Conservation (phyloP, 257 asterid genomes). For the Solanum ossicruentum region DNA sequence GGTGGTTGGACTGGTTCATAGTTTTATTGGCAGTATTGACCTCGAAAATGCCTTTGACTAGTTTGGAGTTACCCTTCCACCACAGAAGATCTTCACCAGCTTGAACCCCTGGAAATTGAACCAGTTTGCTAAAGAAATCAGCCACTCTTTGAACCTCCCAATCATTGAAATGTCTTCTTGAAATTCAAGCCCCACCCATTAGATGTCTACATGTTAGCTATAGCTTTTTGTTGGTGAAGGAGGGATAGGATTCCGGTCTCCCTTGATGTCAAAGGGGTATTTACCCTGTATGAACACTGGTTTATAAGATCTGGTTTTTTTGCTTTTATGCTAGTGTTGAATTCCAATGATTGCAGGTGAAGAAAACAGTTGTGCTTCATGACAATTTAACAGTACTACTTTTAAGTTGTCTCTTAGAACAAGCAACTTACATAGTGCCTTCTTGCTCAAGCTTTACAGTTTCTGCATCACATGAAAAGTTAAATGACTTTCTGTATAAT, state of each 20-base stretch:
- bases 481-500: neutral
- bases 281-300: neutral
- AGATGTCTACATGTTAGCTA: neutral
- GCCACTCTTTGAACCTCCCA: neutral
- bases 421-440: neutral
- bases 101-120: neutral
- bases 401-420: neutral
- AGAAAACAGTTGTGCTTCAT: neutral
- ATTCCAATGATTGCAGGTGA: neutral
- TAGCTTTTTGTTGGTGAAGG: neutral
- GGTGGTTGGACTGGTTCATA: neutral
- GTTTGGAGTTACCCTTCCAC: neutral
- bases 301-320: neutral
- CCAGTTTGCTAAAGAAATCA: neutral
- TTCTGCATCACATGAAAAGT: neutral
- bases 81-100: neutral
- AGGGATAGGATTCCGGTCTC: neutral
- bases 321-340: neutral
- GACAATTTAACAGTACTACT: neutral
- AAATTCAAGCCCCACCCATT: neutral
- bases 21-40: neutral
- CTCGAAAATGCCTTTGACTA: neutral
- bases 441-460: neutral
- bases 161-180: neutral
- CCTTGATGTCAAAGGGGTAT: neutral